Evolutionary conservation across 352 stramenopile genomes (phyloP), one percentile per base, ranked within the genome.

Genomic region (Pythium biforme): DNA sequence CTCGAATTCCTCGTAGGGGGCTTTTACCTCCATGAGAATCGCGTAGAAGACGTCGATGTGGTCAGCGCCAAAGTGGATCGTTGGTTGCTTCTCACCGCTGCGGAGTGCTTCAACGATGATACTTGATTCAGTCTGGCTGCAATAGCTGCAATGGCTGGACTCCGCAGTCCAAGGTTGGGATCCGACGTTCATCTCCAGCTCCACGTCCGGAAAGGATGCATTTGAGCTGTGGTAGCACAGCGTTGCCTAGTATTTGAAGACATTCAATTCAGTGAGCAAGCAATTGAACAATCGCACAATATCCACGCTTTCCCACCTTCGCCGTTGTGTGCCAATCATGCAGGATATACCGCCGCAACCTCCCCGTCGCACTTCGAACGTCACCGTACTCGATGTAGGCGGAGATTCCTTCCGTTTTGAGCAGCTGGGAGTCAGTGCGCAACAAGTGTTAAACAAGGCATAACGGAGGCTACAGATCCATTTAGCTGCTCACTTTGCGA

Each of bases 41-140:
- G 85, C 83, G 56, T 91, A 92, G 55, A 94, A 73, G 2, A 94
- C 81, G 52, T 95, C 87, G 45, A 95, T 87, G 56, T 94, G 87
- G 27, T 90, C 74, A 0, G 76, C 70, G 51, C 74, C 82, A 37
- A 95, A 83, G 66, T 95, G 87, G 39, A 94, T 75, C 27, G 72
- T 72, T 0, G 85, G 85, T 46, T 86, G 77, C 7, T 23, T 55
- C 1, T 22, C 20, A 2, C 55, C 46, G 26, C 23, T 48, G 20
- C 19, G n/a, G 12, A 73, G 29, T 19, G 54, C 57, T 22, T 59
- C 23, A 20, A 23, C 31, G 11, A 66, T n/a, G 17, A 63, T 8
- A 0, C 7, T 27, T 19, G 27, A 22, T 1, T 34, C 20, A 27
- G 41, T 52, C 8, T 67, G 37, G 25, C 41, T 33, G 22, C 68